Evolutionary conservation across 495 filamentous ascomycete species (phyloP), one percentile per base, ranked within the genome.

Genomic region (Penicillium waksmanii): DNA sequence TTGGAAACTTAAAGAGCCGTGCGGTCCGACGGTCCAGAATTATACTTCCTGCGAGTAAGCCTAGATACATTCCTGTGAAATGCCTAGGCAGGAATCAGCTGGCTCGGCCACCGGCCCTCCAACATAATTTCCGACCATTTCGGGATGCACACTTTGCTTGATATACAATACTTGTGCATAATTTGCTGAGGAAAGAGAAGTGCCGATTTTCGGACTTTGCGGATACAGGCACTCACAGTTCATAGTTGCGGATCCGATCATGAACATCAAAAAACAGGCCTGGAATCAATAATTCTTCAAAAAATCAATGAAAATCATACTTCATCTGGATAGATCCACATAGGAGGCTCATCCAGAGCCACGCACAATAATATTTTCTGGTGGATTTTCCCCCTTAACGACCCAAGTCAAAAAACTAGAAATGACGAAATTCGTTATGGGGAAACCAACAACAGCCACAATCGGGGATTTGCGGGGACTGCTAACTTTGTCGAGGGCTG

Each of bases 401-500:
- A 17, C 15, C 17, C 35, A 9, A 33, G 1, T 11, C 11, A n/a
- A 35, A 15, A 42, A 21, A 35, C 23, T 8, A 17, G n/a, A 44
- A 25, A 34, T 34, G 51, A 48, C 46, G 46, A 48, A 15, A 53
- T 42, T 53, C 51, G 8, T 18, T 9, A 17, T 17, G 42, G 42
- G 42, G 17, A 18, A 44, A 17, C 36, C 36, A 10, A 46, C 43
- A 13, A 21, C 5, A 21, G 43, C 43, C 43, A 40, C 46, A 27
- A 38, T 48, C 46, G 46, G 46, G 46, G 46, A 15, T 25, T 25
- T 48, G 46, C 46, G 46, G 46, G 46, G 46, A 27, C 46, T 25
- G 46, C 43, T 46, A 46, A 46, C 43, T 46, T 46, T 46, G 43
- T 51, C 50, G 34, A 34, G 19, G 42, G 9, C 53, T 47, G 35